Conservation (phyloP, 2,329 filamentous ascomycete genomes). For the Aureobasidium lini region DNA sequence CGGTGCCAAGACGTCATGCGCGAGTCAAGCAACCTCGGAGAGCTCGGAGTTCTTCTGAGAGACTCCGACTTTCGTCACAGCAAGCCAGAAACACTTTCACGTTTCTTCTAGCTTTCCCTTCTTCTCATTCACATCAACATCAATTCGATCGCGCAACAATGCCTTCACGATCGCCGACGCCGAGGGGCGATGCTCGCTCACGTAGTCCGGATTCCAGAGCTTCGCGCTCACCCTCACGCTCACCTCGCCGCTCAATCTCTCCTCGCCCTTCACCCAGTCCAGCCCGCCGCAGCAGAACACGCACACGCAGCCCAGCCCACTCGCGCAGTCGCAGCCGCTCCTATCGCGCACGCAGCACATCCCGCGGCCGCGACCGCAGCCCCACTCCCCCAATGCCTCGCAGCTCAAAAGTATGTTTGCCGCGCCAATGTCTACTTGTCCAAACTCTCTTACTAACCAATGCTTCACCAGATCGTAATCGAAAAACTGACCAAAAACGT, state of each 20-base stretch:
- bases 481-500: conserved; percentile 95
- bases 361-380: conserved; percentile 1
- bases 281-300: conserved; percentile 6
- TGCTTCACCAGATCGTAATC: conserved; percentile 70
- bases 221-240: neutral
- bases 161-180: conserved; percentile 7
- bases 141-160: neutral
- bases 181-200: neutral
- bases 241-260: conserved; percentile 10
- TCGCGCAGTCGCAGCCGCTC: conserved; percentile 3
- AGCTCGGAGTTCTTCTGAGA: neutral
- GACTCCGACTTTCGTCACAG: conserved; percentile 4
- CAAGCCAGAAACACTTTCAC: neutral
- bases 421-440: neutral
- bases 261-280: conserved; percentile 8
- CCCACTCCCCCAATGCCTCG: conserved; percentile 13
- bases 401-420: conserved; percentile 1
- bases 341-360: conserved; percentile 3
- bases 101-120: neutral
- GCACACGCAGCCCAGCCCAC: conserved; percentile 3
- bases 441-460: neutral
- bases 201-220: conserved; percentile 1
- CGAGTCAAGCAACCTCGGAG: neutral
- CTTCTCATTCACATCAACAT: neutral
- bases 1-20: neutral